phyloP scores from a whole-genome alignment of 2,329 filamentous ascomycete genomes.

The Fusarium verticillioides region DNA sequence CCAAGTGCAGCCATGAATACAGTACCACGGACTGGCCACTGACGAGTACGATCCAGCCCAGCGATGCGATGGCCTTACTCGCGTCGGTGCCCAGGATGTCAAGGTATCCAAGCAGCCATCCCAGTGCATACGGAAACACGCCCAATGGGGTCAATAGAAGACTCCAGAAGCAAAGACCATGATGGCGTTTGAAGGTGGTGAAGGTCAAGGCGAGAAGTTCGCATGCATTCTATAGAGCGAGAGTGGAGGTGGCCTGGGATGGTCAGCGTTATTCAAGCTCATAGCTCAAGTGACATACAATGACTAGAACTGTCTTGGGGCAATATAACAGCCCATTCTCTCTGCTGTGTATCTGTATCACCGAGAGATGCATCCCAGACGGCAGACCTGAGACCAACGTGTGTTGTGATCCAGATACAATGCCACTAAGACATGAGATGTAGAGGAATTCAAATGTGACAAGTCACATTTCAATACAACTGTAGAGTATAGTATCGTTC shows the following conservation, averaged over 20 bases:
- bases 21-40: constrained; percentile 19
- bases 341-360: neutral
- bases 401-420: neutral
- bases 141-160: constrained; percentile 3
- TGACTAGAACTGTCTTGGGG: constrained; percentile 15
- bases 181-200: constrained; percentile 1
- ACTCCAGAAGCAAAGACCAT: constrained; percentile 19
- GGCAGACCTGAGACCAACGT: no score
- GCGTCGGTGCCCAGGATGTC: neutral
- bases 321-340: neutral
- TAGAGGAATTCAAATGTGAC: neutral
- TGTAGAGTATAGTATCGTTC: neutral
- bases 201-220: constrained; percentile 16
- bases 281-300: neutral
- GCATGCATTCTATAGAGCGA: constrained; percentile 14
- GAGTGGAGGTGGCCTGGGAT: neutral
- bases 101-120: constrained; percentile 15
- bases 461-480: neutral
- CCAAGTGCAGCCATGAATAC: constrained; percentile 5
- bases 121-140: constrained; percentile 13
- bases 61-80: constrained; percentile 3
- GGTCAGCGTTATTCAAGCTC: neutral
- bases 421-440: neutral
- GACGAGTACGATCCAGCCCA: constrained; percentile 16
- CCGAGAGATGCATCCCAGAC: neutral